These are phyloP conservation scores for Nyssa sinensis DNA, from an alignment of 148 eudicot genomes.

Conservation along the genomic window DNA sequence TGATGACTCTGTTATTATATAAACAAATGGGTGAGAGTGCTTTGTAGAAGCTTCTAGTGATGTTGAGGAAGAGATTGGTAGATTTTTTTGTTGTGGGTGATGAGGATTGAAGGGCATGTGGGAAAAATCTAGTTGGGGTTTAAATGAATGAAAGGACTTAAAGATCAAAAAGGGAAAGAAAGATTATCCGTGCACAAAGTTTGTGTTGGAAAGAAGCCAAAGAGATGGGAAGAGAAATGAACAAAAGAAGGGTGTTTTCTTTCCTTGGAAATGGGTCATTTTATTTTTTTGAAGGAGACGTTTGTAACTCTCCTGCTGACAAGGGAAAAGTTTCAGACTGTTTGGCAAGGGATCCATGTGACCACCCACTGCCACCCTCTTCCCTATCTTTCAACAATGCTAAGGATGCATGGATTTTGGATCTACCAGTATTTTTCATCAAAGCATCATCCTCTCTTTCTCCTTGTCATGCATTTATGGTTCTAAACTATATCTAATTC, in stretches of 20 bases:
- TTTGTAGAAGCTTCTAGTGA: constrained; percentile 6
- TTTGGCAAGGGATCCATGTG: constrained; percentile 9
- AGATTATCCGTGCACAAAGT: constrained; percentile 16
- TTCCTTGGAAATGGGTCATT: constrained; percentile 14
- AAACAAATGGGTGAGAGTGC: background rate
- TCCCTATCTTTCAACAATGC: constrained; percentile 7
- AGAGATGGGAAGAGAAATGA: constrained; percentile 2
- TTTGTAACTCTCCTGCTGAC: constrained; percentile 14
- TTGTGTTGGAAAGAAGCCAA: constrained; percentile 21
- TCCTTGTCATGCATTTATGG: background rate
- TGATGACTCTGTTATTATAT: no score
- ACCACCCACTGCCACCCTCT: constrained; percentile 10
- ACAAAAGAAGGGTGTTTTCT: background rate
- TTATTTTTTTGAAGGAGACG: constrained; percentile 13
- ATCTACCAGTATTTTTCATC: no score
- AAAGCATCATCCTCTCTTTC: no score
- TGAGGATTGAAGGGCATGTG: background rate
- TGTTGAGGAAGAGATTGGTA: background rate
- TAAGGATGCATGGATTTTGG: no score
- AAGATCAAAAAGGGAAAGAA: background rate
- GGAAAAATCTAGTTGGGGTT: no score
- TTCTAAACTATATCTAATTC: no score
- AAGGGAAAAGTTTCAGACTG: constrained; percentile 7
- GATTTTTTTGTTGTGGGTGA: background rate
- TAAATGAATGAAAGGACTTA: background rate